A percentile compares a stretch with the other conserved stretches of the same genome.
phyloP scores from a whole-genome alignment of 1,284 basidiomycete species.

The Flammula alnicola region DNA sequence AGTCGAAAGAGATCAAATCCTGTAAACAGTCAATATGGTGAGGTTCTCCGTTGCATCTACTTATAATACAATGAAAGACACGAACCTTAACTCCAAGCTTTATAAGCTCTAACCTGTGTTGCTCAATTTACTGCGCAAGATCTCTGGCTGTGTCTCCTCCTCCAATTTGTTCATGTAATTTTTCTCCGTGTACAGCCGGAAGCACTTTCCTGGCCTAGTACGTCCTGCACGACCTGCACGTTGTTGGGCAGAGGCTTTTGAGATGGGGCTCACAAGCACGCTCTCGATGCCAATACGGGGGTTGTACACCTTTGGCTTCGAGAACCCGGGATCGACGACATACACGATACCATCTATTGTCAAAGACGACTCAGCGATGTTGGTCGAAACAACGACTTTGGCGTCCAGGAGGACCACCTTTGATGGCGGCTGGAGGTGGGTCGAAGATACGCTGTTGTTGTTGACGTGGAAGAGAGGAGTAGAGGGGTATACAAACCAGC shows the following conservation, averaged over 20 bases:
- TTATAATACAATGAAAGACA: neutral
- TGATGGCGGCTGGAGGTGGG: slow-evolving; percentile 65
- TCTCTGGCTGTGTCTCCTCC: slow-evolving; percentile 97
- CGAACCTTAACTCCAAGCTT: slow-evolving; percentile 86
- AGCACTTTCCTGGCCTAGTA: slow-evolving; percentile 96
- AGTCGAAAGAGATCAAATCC: slow-evolving; percentile 93
- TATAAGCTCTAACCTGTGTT: slow-evolving; percentile 92
- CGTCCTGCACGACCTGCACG: slow-evolving; percentile 96
- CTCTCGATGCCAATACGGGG: slow-evolving; percentile 96
- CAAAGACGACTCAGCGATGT: slow-evolving; percentile 97
- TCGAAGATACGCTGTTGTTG: slow-evolving; percentile 98
- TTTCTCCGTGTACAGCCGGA: slow-evolving; percentile 95
- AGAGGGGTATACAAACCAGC: slow-evolving; percentile 88
- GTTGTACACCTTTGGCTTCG: slow-evolving; percentile 97
- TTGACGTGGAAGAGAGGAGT: slow-evolving; percentile 90
- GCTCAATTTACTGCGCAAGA: slow-evolving; percentile 89
- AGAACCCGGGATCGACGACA: slow-evolving; percentile 97
- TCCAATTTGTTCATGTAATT: slow-evolving; percentile 96
- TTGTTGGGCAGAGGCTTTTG: slow-evolving; percentile 96
- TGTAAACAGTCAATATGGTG: slow-evolving; percentile 30
- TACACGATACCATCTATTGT: slow-evolving; percentile 99
- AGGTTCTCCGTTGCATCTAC: neutral
- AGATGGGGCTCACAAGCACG: slow-evolving; percentile 92
- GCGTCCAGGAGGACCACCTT: slow-evolving; percentile 82
- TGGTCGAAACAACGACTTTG: slow-evolving; percentile 97